Evolutionary conservation across 192 early-diverging fungal genomes (phyloP).

Genomic region (Chytriomyces sp.): DNA sequence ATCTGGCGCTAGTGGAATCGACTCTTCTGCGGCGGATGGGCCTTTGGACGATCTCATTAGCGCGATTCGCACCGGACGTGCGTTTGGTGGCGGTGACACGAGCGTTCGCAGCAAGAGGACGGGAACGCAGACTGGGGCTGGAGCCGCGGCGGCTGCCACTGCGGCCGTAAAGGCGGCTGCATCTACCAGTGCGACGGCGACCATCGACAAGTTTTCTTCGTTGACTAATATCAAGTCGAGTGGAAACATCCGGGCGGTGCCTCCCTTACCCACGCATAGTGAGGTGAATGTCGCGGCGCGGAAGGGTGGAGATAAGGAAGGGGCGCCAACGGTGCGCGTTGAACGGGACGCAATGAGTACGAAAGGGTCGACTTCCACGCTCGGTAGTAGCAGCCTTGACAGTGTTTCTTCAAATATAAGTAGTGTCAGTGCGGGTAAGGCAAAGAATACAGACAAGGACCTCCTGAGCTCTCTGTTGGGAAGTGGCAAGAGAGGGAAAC

Average conservation of each 20-base stretch:
- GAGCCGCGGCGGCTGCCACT: not conserved
- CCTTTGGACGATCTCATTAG: slow-evolving; percentile 55
- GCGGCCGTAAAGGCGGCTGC: not conserved
- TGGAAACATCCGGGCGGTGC: not conserved
- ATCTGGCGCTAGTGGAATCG: not conserved
- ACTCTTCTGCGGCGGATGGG: slow-evolving; percentile 36
- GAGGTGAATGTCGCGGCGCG: slow-evolving; percentile 2
- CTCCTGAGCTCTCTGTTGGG: not conserved
- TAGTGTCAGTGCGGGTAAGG: not conserved
- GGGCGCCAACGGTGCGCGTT: not conserved
- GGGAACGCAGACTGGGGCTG: not conserved
- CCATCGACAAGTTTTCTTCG: not conserved
- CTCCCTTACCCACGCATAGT: not conserved
- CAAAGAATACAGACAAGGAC: slow-evolving; percentile 1
- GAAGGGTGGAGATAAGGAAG: not conserved
- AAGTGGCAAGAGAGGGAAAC: slow-evolving; percentile 1
- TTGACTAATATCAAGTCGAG: not conserved
- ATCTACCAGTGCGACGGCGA: not conserved
- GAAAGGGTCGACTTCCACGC: slow-evolving; percentile 2
- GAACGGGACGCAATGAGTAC: not conserved
- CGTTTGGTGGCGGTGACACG: slow-evolving; percentile 25
- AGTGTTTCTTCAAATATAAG: not conserved
- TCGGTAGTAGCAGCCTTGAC: slow-evolving; percentile 16
- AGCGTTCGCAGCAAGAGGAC: not conserved
- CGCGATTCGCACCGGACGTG: slow-evolving; percentile 51